Percentiles rank a stretch among this genome's conserved stretches.
Conservation (phyloP, 805 yeast species). For the Starmerella ratchasimensis region DNA sequence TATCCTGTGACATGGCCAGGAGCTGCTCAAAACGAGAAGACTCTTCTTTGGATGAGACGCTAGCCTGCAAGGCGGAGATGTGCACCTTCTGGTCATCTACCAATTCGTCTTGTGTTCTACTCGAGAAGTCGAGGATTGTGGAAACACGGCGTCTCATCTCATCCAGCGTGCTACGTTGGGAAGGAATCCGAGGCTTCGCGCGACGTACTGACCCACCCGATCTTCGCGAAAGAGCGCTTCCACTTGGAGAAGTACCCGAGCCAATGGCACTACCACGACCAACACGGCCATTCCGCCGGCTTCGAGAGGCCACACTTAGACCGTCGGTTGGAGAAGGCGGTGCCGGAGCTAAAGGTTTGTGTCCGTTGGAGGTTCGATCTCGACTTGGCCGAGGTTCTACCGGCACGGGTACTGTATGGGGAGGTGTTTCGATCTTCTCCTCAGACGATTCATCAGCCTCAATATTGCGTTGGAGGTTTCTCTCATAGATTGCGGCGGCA, state of each 20-base stretch:
- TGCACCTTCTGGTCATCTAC: constrained; percentile 57
- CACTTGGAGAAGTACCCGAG: constrained; percentile 1
- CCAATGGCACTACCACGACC: neutral
- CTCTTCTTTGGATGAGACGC: constrained; percentile 7
- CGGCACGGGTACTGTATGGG: too few species aligned
- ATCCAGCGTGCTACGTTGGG: constrained; percentile 53
- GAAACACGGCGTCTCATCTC: constrained; percentile 83
- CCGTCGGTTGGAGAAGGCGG: too few species aligned
- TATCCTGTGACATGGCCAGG: constrained; percentile 36
- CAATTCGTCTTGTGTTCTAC: constrained; percentile 72
- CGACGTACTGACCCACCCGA: neutral
- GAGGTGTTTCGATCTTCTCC: too few species aligned
- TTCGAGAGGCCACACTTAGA: neutral
- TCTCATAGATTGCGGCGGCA: neutral
- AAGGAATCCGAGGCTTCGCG: constrained; percentile 58
- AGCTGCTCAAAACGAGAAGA: constrained; percentile 21
- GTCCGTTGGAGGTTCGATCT: neutral
- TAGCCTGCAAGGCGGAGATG: constrained; percentile 30
- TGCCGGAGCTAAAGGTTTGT: neutral
- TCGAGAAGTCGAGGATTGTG: constrained; percentile 82
- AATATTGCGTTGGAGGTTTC: neutral
- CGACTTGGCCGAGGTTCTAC: neutral
- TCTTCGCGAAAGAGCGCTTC: too few species aligned
- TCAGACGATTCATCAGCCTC: neutral
- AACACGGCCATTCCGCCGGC: constrained; percentile 1